phyloP scores from a whole-genome alignment of 257 asterid species.

The Primulina tabacum region DNA sequence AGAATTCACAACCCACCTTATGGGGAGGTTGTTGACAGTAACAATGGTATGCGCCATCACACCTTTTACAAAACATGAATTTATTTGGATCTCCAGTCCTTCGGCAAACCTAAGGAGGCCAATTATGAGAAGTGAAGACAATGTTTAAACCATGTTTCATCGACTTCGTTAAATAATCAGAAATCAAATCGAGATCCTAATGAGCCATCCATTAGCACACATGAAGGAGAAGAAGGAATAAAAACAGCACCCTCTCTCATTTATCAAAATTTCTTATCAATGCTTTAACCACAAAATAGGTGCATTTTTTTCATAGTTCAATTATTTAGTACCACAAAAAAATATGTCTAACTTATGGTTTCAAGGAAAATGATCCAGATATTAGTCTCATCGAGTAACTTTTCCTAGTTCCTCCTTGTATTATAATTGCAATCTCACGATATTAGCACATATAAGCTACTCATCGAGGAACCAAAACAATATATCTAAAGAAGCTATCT shows the following conservation, averaged over 20 bases:
- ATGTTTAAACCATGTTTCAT: not conserved
- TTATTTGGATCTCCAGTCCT: conserved; percentile 92
- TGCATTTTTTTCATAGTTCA: not conserved
- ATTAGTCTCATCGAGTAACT: not conserved
- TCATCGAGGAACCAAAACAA: not conserved
- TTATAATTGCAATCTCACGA: not conserved
- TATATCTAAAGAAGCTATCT: not conserved
- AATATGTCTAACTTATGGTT: not conserved
- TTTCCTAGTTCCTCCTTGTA: not conserved
- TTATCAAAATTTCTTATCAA: too few relatives aligned
- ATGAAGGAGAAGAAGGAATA: not conserved
- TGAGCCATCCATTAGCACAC: not conserved
- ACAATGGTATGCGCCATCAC: conserved; percentile 91
- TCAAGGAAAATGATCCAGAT: not conserved
- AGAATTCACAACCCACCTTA: conserved; percentile 53
- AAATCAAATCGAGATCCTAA: conserved; percentile 6
- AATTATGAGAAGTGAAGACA: conserved; percentile 4
- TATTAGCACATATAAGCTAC: not conserved
- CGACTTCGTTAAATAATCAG: conserved; percentile 17
- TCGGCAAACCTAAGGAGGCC: conserved; percentile 62
- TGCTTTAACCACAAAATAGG: too few relatives aligned
- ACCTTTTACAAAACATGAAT: conserved; percentile 95
- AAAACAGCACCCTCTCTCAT: not conserved
- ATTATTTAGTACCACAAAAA: not conserved
- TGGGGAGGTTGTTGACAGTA: conserved; percentile 98